These are phyloP conservation scores for Paxillus rubicundulus DNA, from an alignment of 768 basidiomycete genomes.

Conservation along the genomic window DNA sequence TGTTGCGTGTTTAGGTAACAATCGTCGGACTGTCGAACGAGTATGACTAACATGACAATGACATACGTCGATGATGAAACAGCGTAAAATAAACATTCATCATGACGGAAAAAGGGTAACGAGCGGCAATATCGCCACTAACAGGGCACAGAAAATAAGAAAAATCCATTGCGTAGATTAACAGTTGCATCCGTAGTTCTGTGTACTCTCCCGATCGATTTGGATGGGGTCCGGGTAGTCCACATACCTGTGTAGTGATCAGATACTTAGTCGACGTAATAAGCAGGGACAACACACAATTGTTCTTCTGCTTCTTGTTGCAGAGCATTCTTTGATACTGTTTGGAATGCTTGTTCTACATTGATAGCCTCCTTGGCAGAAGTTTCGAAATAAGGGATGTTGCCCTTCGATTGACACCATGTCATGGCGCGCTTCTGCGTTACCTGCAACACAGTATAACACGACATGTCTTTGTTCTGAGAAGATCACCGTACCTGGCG, in stretches of 20 bases:
- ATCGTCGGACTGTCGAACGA: constrained; percentile 4
- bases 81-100: constrained; percentile 36
- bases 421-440: constrained; percentile 99
- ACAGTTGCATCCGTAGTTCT: constrained; percentile 92
- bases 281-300: constrained; percentile 54
- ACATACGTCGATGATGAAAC: constrained; percentile 21
- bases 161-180: constrained; percentile 39
- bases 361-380: constrained; percentile 99
- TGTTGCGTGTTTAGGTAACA: constrained; percentile 9
- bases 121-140: constrained; percentile 22
- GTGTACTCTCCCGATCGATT: constrained; percentile 89
- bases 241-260: constrained; percentile 66
- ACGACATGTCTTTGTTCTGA: background rate
- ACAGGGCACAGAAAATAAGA: constrained; percentile 24
- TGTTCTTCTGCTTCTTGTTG: constrained; percentile 97
- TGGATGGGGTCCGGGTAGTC: constrained; percentile 99
- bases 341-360: constrained; percentile 99
- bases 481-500: constrained; percentile 65
- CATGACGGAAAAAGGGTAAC: constrained; percentile 33
- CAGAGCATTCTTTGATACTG: constrained; percentile 98
- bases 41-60: constrained; percentile 18
- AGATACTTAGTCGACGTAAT: constrained; percentile 10
- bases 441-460: constrained; percentile 51
- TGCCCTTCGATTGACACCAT: constrained; percentile 99
- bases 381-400: constrained; percentile 99